These are phyloP conservation scores for Hygrocybe punicea DNA, from an alignment of 768 basidiomycete genomes.

Conservation along the genomic window DNA sequence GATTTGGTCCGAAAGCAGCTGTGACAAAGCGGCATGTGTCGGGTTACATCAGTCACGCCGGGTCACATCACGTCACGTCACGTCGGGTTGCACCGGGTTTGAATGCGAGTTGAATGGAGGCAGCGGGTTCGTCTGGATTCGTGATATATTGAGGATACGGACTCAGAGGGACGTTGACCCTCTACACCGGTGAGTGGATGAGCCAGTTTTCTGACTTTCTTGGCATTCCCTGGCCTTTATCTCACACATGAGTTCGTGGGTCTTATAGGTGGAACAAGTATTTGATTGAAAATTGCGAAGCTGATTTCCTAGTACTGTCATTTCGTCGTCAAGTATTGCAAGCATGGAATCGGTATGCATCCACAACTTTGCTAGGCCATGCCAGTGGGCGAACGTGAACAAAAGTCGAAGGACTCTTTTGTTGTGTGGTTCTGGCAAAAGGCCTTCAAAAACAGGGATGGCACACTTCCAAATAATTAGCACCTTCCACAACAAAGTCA, in stretches of 20 bases:
- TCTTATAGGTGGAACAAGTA: conserved; percentile 24
- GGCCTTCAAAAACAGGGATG: conserved; percentile 33
- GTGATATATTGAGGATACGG: no score
- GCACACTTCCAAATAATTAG: conserved; percentile 20
- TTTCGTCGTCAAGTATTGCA: conserved; percentile 17
- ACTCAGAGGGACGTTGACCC: no score
- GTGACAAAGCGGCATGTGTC: no score
- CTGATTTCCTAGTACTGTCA: conserved; percentile 20
- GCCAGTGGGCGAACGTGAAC: conserved; percentile 31
- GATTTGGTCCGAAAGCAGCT: no score
- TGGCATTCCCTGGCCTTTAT: conserved; percentile 14
- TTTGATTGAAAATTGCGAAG: conserved; percentile 26
- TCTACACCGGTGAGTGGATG: not conserved
- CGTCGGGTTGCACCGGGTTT: no score
- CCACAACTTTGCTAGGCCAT: conserved; percentile 36
- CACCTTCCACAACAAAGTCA: not conserved
- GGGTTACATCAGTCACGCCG: no score
- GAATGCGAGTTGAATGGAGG: no score
- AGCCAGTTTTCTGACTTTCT: not conserved
- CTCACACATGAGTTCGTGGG: conserved; percentile 30
- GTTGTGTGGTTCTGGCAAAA: conserved; percentile 26
- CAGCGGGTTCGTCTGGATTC: no score
- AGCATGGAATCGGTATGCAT: conserved; percentile 36
- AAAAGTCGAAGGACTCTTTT: conserved; percentile 24
- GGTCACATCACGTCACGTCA: no score